A percentile compares a stretch with the other conserved stretches of the same genome.
phyloP scores from a whole-genome alignment of 208 protist genomes.

The Angomonas deanei region DNA sequence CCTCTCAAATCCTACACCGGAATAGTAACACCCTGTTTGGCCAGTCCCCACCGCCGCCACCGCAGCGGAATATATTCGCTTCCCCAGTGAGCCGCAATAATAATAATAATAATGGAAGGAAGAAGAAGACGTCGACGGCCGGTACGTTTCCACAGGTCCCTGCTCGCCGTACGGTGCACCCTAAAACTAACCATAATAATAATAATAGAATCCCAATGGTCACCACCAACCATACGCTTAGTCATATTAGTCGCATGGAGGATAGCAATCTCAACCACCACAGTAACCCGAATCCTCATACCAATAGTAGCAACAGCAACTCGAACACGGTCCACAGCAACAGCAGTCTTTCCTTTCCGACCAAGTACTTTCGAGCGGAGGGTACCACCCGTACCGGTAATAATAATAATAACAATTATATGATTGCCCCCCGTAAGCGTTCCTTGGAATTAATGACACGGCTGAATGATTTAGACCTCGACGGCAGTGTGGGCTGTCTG shows the following conservation, averaged over 20 bases:
- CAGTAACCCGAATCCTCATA: not conserved
- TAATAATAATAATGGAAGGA: too few relatives aligned
- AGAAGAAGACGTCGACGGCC: too few relatives aligned
- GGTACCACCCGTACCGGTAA: not conserved
- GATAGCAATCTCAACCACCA: not conserved
- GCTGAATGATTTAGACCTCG: constrained; percentile 66
- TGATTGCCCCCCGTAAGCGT: constrained; percentile 48
- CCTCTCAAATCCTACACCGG: not conserved
- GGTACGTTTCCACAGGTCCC: not conserved
- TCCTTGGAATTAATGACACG: constrained; percentile 38
- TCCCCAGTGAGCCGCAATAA: not conserved
- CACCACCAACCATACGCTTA: too few relatives aligned
- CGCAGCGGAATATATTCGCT: not conserved
- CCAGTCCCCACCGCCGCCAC: not conserved
- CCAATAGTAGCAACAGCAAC: not conserved
- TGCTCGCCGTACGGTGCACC: not conserved
- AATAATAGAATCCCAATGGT: not conserved
- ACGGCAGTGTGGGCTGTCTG: constrained; percentile 20
- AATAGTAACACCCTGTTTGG: not conserved
- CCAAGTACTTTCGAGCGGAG: constrained; percentile 3
- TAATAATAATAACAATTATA: constrained; percentile 15
- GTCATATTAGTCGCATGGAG: not conserved
- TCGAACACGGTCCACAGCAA: not conserved
- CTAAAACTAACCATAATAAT: not conserved
- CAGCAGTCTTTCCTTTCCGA: not conserved